phyloP scores from a whole-genome alignment of 257 asterid genomes.

The Hygrophila difformis region DNA sequence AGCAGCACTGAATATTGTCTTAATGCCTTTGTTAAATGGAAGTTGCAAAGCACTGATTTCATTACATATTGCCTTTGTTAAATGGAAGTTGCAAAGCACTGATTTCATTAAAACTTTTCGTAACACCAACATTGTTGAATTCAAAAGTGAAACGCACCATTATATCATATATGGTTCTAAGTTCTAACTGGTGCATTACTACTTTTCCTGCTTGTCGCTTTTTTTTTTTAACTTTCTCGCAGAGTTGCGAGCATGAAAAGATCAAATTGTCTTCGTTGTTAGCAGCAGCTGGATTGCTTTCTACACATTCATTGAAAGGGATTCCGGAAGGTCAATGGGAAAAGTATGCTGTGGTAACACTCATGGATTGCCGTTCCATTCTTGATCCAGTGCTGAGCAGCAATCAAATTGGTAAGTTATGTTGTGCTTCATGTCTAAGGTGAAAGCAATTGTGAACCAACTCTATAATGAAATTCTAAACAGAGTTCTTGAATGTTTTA shows the following conservation, averaged over 20 bases:
- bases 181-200: not conserved
- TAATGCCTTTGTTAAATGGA: too few relatives aligned
- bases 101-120: too few relatives aligned
- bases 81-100: too few relatives aligned
- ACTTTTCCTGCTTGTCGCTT: conserved; percentile 2
- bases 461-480: not conserved
- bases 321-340: conserved; percentile 49
- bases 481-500: too few relatives aligned
- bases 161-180: too few relatives aligned
- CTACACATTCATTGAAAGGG: conserved; percentile 43
- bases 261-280: conserved; percentile 45
- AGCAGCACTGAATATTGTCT: too few relatives aligned
- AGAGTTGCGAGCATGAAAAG: conserved; percentile 52
- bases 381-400: conserved; percentile 69
- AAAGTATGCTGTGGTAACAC: conserved; percentile 63
- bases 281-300: conserved; percentile 64
- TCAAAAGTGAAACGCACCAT: too few relatives aligned
- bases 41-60: too few relatives aligned
- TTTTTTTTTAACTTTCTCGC: conserved; percentile 19
- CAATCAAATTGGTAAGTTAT: conserved; percentile 45
- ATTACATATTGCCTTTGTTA: too few relatives aligned
- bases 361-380: conserved; percentile 66
- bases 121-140: too few relatives aligned
- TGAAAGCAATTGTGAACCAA: too few relatives aligned
- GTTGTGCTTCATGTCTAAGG: not conserved